Conservation (phyloP, 208 protist species). For the Leishmania gerbilli region DNA sequence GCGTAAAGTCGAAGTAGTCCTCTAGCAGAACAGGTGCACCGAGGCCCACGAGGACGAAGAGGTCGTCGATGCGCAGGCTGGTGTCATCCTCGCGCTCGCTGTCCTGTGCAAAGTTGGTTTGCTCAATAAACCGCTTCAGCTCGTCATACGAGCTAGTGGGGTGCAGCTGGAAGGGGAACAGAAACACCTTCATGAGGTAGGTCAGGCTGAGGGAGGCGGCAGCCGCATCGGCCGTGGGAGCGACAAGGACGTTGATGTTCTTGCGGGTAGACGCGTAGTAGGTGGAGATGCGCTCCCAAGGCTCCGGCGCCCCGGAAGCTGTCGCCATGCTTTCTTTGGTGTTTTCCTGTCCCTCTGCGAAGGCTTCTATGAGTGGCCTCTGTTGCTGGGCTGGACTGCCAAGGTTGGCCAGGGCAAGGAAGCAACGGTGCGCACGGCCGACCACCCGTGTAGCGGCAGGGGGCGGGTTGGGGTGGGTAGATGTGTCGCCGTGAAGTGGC, state of each 20-base stretch:
- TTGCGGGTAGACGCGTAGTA: constrained; percentile 73
- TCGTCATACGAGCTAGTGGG: constrained; percentile 73
- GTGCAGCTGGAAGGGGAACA: constrained; percentile 81
- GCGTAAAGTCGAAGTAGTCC: constrained; percentile 65
- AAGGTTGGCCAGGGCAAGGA: neutral
- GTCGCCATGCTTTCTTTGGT: constrained; percentile 11
- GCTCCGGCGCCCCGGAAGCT: constrained; percentile 31
- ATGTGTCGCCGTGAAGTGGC: neutral
- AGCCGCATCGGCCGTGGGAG: constrained; percentile 75
- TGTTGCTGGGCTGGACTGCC: neutral
- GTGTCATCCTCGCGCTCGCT: constrained; percentile 34
- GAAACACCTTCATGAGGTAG: constrained; percentile 67
- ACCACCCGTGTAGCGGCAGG: neutral
- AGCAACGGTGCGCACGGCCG: neutral
- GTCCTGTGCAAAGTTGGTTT: constrained; percentile 65
- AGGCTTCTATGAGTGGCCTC: neutral
- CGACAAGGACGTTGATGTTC: constrained; percentile 70
- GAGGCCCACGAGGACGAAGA: constrained; percentile 83
- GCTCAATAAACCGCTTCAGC: constrained; percentile 45
- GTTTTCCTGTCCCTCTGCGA: neutral
- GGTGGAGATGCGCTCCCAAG: constrained; percentile 66
- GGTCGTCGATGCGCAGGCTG: constrained; percentile 41
- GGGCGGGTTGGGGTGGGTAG: neutral
- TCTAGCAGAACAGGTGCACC: constrained; percentile 56
- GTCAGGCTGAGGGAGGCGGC: constrained; percentile 71